Evolutionary conservation across 257 asterid species (phyloP).

Genomic region (Solanum dulcamara): DNA sequence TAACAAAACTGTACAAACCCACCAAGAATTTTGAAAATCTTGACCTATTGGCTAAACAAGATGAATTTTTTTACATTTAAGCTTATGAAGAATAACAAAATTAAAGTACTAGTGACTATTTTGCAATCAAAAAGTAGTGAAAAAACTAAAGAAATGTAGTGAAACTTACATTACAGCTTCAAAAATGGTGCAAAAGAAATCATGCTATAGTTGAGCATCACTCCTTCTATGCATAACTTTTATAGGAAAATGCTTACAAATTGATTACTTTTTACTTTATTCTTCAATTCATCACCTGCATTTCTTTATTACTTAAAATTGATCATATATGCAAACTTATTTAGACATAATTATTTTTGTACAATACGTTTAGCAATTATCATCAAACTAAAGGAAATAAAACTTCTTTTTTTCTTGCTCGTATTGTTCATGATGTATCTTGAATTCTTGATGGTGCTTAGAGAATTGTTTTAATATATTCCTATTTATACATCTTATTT

Average conservation of each 20-base stretch:
- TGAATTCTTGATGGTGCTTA: neutral
- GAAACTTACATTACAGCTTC: neutral
- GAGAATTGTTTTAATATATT: neutral
- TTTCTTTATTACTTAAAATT: no score
- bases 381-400: neutral
- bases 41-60: neutral
- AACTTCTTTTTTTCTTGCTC: neutral
- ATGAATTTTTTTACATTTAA: neutral
- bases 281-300: no score
- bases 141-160: neutral
- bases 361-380: neutral
- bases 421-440: neutral
- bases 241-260: no score
- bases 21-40: no score
- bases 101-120: neutral
- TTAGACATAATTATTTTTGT: neutral
- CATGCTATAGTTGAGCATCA: neutral
- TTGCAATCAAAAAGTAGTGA: neutral
- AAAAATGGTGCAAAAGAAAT: neutral
- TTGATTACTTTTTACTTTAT: no score
- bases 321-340: neutral
- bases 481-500: neutral
- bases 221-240: neutral
- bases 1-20: no score
- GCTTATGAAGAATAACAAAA: no score